Evolutionary conservation across 2,329 filamentous ascomycete species (phyloP).

Genomic region (Hirsutella minnesotensis): DNA sequence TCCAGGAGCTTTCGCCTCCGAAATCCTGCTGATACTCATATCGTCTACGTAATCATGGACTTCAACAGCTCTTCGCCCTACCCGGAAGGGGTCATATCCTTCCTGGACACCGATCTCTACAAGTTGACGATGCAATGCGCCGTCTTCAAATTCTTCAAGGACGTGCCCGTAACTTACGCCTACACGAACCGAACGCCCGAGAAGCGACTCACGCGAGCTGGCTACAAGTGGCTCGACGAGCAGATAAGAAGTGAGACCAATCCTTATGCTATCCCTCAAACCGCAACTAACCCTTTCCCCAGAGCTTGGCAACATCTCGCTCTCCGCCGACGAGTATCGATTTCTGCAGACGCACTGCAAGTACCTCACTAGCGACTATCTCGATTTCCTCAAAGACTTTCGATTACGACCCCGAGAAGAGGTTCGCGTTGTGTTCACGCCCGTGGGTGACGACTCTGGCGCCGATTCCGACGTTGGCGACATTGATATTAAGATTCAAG

Average conservation of each 20-base stretch:
- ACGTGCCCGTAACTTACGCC: constrained; percentile 73
- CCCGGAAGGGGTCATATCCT: constrained; percentile 69
- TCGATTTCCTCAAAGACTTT: constrained; percentile 73
- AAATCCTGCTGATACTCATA: background rate
- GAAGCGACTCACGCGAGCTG: constrained; percentile 76
- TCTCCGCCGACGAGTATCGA: constrained; percentile 66
- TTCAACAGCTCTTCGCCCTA: constrained; percentile 55
- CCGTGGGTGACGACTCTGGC: constrained; percentile 43
- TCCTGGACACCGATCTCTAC: constrained; percentile 78
- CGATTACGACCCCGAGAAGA: constrained; percentile 72
- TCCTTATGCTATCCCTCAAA: background rate
- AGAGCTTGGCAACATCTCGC: constrained; percentile 73
- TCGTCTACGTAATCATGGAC: constrained; percentile 38
- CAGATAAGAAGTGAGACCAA: constrained; percentile 66
- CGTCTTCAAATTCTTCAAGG: constrained; percentile 81
- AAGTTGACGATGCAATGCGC: constrained; percentile 99
- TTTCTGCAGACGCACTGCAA: constrained; percentile 71
- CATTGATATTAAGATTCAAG: constrained; percentile 64
- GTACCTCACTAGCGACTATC: constrained; percentile 68
- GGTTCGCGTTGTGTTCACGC: constrained; percentile 56
- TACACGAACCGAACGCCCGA: constrained; percentile 94
- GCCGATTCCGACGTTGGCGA: constrained; percentile 59
- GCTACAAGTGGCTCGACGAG: constrained; percentile 72
- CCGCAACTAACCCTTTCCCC: constrained; percentile 9
- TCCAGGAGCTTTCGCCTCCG: no score